phyloP scores from a whole-genome alignment of 2,329 filamentous ascomycete species.

The Madurella fahalii region DNA sequence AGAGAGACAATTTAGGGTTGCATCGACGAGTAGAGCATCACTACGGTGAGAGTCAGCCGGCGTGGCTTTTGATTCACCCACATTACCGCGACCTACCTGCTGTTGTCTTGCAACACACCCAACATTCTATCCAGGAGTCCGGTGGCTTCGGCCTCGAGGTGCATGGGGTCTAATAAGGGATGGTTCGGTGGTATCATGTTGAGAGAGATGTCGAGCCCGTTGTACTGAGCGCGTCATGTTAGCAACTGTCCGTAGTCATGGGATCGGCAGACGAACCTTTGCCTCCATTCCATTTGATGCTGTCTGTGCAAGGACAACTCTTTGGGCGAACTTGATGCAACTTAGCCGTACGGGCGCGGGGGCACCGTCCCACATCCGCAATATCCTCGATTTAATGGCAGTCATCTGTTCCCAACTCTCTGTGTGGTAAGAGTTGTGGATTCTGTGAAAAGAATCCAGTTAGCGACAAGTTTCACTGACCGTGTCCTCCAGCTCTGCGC shows the following conservation, averaged over 20 bases:
- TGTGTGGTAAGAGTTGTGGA: slow-evolving; percentile 78
- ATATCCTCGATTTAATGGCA: slow-evolving; percentile 81
- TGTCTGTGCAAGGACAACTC: slow-evolving; percentile 87
- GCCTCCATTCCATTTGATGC: slow-evolving; percentile 77
- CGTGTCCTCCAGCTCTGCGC: neutral
- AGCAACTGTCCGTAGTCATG: slow-evolving; percentile 9
- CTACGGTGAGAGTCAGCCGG: slow-evolving; percentile 41
- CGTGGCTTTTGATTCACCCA: neutral
- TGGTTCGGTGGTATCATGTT: slow-evolving; percentile 82
- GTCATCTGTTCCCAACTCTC: slow-evolving; percentile 84
- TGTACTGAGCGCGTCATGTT: slow-evolving; percentile 44
- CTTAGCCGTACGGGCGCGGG: slow-evolving; percentile 76
- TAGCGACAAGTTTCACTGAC: slow-evolving; percentile 9
- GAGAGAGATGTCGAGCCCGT: slow-evolving; percentile 79
- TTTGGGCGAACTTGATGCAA: slow-evolving; percentile 96
- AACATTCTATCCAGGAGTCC: slow-evolving; percentile 88
- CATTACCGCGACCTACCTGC: slow-evolving; percentile 56
- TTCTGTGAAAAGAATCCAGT: slow-evolving; percentile 49
- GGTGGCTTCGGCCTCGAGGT: slow-evolving; percentile 87
- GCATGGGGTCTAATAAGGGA: slow-evolving; percentile 70
- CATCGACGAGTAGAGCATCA: slow-evolving; percentile 83
- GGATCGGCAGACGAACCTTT: slow-evolving; percentile 50
- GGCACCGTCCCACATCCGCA: slow-evolving; percentile 82
- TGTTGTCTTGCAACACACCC: slow-evolving; percentile 77
- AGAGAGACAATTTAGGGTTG: slow-evolving; percentile 83